phyloP scores from a whole-genome alignment of 2,329 filamentous ascomycete species.

The Penicillium sp. region DNA sequence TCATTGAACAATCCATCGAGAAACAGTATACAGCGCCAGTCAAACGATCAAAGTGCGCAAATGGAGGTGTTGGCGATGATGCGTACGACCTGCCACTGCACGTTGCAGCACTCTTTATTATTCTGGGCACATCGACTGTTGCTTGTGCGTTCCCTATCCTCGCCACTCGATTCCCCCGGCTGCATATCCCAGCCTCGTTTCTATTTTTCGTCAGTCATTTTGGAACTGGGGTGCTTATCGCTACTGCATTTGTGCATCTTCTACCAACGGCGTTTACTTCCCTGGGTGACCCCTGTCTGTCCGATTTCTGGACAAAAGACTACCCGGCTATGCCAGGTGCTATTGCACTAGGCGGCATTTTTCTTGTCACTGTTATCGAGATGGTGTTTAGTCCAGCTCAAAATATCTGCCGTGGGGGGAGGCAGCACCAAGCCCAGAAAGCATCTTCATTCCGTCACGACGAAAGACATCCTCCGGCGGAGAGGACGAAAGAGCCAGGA shows the following conservation, averaged over 20 bases:
- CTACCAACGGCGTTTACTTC: constrained; percentile 62
- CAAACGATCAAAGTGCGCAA: constrained; percentile 27
- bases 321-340: constrained; percentile 50
- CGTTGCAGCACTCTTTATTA: constrained; percentile 63
- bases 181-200: constrained; percentile 53
- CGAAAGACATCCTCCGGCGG: too few relatives aligned
- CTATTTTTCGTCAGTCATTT: constrained; percentile 62
- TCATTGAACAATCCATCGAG: background rate
- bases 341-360: constrained; percentile 47
- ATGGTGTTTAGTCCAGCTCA: constrained; percentile 52
- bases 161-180: constrained; percentile 57
- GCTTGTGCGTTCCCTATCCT: constrained; percentile 67
- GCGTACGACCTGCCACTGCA: constrained; percentile 64
- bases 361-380: constrained; percentile 52
- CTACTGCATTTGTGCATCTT: constrained; percentile 79
- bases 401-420: constrained; percentile 28
- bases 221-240: constrained; percentile 80
- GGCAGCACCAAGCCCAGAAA: background rate
- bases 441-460: background rate
- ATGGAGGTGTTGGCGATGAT: constrained; percentile 21
- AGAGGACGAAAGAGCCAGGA: background rate
- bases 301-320: constrained; percentile 45
- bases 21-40: constrained; percentile 1
- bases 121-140: constrained; percentile 53
- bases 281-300: constrained; percentile 54